Base-by-base conservation (phyloP, 768 basidiomycete genomes). In the Sporobolomyces phaffii region DNA sequence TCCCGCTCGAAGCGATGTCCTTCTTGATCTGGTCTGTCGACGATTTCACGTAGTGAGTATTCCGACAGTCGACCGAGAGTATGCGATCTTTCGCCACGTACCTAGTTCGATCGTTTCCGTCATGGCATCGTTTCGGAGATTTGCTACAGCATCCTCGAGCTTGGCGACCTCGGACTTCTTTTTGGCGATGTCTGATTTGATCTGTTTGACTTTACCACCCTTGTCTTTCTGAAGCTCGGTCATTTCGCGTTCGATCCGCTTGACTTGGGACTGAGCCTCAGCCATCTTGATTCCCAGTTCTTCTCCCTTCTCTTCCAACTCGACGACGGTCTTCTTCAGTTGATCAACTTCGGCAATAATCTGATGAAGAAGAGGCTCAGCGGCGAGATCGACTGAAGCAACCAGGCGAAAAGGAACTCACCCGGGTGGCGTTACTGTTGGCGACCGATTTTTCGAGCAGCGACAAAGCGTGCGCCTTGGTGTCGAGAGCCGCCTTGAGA, bases 211-310 rank as follows among this genome's bases (percentile, higher is more conserved):
- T 79, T 98, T 98, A 51, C 91, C 91, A 56, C 97, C 96, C 77
- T 96, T 96, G 80, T 99, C 93, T 78, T 93, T 88, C 81, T 96
- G 93, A 82, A 99, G 97, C 80, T 98, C 96, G 60, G 84, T 85
- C 91, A 99, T 98, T 76, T 99, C 96, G 73, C 87, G 87, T 79
- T 98, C 91, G 28, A 98, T 85, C 74, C 87, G 89, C 79, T 86
- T 86, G 76, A 85, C 84, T 65, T 97, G 92, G 0, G 81, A 85
- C 53, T 86, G 80, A 0, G 91, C 90, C 10, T 79, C 81, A 74
- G 83, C 84, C 77, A 94, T 89, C 75, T 90, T 90, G 60, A 86
- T 81, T 75, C 86, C 84, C 8, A 90, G 86, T 0, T 79, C 78
- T 67, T 85, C 78, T n/a, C 89, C 79, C 2, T 85, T 83, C 24